Evolutionary conservation across 2,329 filamentous ascomycete species (phyloP).

Genomic region (Pseudogymnoascus verrucosus): DNA sequence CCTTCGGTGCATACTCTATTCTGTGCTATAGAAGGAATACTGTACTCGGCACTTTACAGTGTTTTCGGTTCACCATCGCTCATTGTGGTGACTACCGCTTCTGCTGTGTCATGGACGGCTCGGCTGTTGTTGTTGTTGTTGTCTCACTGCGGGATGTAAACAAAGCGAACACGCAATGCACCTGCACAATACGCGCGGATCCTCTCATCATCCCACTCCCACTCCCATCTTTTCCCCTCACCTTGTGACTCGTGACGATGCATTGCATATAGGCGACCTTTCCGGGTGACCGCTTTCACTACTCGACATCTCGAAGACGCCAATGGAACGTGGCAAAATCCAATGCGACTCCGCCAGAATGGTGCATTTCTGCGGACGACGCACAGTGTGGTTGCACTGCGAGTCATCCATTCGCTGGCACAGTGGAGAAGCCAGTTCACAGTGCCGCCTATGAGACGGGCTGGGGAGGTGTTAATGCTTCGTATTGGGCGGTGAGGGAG

Average conservation of each 20-base stretch:
- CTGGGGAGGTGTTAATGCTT: not conserved
- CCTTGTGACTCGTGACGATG: not conserved
- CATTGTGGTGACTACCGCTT: not conserved
- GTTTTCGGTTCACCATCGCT: not conserved
- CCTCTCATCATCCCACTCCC: not conserved
- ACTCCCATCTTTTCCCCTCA: not conserved
- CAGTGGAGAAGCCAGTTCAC: not conserved
- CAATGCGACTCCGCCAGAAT: not conserved
- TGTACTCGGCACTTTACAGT: not conserved
- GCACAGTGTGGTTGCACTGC: not conserved
- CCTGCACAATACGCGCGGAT: not conserved
- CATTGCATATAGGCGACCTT: not conserved
- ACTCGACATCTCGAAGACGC: not conserved
- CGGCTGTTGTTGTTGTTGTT: slow-evolving; percentile 1
- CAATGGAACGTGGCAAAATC: not conserved
- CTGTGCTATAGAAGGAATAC: not conserved
- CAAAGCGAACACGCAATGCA: not conserved
- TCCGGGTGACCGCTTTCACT: not conserved
- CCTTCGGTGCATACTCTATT: not conserved
- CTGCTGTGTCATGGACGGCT: not conserved
- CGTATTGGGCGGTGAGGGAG: not conserved
- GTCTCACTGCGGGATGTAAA: not conserved
- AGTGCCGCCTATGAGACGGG: not conserved
- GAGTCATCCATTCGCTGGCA: not conserved
- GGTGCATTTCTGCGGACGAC: not conserved